These are phyloP conservation scores for Coemansia sp. DNA, from an alignment of 192 early-diverging fungal species.

Conservation along the genomic window DNA sequence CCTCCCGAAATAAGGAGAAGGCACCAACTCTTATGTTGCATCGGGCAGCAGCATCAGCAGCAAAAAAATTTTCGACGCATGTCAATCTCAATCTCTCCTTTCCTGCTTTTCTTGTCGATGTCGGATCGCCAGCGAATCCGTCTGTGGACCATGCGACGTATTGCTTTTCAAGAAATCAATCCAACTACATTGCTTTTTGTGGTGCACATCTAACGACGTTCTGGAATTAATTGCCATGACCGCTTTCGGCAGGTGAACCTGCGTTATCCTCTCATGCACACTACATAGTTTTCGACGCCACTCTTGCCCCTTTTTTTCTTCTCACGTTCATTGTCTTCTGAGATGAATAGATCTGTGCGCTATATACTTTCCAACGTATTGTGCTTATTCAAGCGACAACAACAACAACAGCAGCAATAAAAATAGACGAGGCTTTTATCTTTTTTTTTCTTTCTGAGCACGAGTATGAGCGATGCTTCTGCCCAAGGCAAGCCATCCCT, in stretches of 20 bases:
- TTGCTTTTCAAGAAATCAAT: too few relatives aligned
- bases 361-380: not conserved
- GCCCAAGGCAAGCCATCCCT: not conserved
- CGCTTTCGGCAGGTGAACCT: not conserved
- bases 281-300: not conserved
- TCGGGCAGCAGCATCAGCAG: too few relatives aligned
- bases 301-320: not conserved
- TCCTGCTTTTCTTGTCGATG: not conserved
- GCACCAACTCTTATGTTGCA: too few relatives aligned
- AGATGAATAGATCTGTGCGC: not conserved
- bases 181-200: too few relatives aligned
- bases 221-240: not conserved
- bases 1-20: not conserved
- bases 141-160: conserved; percentile 3
- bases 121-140: not conserved
- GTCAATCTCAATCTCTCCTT: too few relatives aligned
- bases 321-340: not conserved
- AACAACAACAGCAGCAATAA: not conserved
- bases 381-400: not conserved
- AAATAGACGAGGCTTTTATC: not conserved
- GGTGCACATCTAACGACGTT: not conserved
- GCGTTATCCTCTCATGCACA: not conserved
- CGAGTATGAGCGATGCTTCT: not conserved
- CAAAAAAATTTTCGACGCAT: not conserved
- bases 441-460: not conserved